Conservation (phyloP, 202 grass and related monocot genomes). For the Sporobolus alterniflorus region DNA sequence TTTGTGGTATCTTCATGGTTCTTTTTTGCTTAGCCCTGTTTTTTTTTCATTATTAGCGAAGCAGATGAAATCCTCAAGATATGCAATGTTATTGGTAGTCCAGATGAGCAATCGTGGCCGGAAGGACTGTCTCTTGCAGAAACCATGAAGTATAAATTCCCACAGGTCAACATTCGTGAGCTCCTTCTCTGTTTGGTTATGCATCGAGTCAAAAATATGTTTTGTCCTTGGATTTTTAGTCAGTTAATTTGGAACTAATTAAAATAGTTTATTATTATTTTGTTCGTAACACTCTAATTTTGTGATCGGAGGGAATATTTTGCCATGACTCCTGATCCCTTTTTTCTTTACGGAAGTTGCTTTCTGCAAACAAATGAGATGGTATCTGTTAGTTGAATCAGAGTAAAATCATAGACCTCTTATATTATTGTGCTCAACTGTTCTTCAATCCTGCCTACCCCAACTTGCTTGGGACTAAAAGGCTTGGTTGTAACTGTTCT, state of each 20-base stretch:
- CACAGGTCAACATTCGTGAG: constrained; percentile 64
- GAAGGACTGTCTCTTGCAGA: constrained; percentile 84
- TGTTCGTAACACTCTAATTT: neutral
- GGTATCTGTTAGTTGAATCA: neutral
- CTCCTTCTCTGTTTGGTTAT: constrained; percentile 3
- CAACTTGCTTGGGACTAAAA: too few species aligned
- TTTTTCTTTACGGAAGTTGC: constrained; percentile 1
- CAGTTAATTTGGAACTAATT: neutral
- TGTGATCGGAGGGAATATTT: neutral
- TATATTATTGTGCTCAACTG: too few species aligned
- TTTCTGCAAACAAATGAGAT: neutral
- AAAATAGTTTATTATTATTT: neutral
- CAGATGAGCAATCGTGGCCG: constrained; percentile 80
- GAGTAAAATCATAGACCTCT: neutral
- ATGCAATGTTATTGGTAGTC: constrained; percentile 89
- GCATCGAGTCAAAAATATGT: neutral
- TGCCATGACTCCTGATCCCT: neutral
- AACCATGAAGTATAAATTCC: constrained; percentile 87
- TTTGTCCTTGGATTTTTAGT: neutral
- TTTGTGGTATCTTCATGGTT: too few species aligned
- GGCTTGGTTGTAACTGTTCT: too few species aligned
- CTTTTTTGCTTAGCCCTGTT: constrained; percentile 19
- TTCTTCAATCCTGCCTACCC: neutral
- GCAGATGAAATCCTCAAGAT: constrained; percentile 95
- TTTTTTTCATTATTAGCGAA: constrained; percentile 65